Conservation (phyloP, 1,139 yeast genomes). For the Magnusiomyces tetraspermus region DNA sequence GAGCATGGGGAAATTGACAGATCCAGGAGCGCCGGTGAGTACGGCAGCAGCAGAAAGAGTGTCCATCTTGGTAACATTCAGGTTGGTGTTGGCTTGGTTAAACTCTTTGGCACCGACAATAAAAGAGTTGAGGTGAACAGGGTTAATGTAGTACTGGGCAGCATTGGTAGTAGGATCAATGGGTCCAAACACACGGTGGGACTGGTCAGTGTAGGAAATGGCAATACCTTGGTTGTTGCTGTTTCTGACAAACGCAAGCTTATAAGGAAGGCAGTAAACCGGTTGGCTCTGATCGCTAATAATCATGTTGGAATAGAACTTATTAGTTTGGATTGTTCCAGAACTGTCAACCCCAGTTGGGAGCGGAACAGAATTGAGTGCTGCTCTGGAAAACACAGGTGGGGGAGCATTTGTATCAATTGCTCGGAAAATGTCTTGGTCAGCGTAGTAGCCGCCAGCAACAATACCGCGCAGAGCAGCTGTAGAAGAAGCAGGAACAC, state of each 20-base stretch:
- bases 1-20: constrained; percentile 37
- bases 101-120: constrained; percentile 50
- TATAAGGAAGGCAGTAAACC: constrained; percentile 53
- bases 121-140: constrained; percentile 43
- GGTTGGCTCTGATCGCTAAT: constrained; percentile 41
- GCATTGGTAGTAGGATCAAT: constrained; percentile 26
- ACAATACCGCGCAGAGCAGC: constrained; percentile 8
- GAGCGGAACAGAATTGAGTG: constrained; percentile 37
- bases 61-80: constrained; percentile 39
- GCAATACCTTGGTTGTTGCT: constrained; percentile 46
- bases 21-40: constrained; percentile 10
- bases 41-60: constrained; percentile 47
- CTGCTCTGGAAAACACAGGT: constrained; percentile 40
- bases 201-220: constrained; percentile 45
- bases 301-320: constrained; percentile 57
- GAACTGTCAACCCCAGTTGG: constrained; percentile 42
- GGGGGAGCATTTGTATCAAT: constrained; percentile 45
- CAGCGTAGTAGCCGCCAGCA: constrained; percentile 16
- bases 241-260: constrained; percentile 41
- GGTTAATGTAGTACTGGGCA: constrained; percentile 45
- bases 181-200: constrained; percentile 38
- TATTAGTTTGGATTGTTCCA: constrained; percentile 49
- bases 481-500: no score
- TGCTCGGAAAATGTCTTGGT: constrained; percentile 41
- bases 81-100: constrained; percentile 35